Evolutionary conservation across 257 asterid genomes (phyloP).

Genomic region (Lantana camara): DNA sequence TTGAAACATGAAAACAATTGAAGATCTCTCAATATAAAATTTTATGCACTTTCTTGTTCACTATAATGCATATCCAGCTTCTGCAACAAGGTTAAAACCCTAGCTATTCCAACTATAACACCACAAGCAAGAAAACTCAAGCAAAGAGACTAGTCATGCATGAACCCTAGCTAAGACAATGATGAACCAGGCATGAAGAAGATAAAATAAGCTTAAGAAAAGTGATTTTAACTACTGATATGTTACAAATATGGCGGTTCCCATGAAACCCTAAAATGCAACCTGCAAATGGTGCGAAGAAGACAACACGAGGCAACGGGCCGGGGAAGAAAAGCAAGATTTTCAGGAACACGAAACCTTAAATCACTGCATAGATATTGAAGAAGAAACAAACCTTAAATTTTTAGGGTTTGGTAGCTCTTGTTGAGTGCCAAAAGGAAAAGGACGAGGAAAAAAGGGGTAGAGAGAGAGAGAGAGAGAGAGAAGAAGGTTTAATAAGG

Average conservation of each 20-base stretch:
- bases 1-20: background rate
- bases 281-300: background rate
- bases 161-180: background rate
- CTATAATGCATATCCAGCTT: too few relatives aligned
- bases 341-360: background rate
- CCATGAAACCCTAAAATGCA: background rate
- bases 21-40: too few relatives aligned
- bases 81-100: too few relatives aligned
- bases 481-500: background rate
- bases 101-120: too few relatives aligned
- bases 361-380: background rate
- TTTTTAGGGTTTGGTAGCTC: conserved; percentile 24
- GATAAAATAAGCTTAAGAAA: background rate
- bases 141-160: background rate
- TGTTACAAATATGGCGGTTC: conserved; percentile 1
- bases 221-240: background rate
- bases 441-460: conserved; percentile 22
- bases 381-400: background rate
- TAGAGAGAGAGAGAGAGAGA: background rate
- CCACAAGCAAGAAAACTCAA: too few relatives aligned
- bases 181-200: too few relatives aligned
- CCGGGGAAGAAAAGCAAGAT: background rate
- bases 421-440: conserved; percentile 29
- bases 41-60: too few relatives aligned
- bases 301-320: background rate